These are phyloP conservation scores for Pachyrhizus erosus DNA, from an alignment of 306 rosid species.

Conservation along the genomic window DNA sequence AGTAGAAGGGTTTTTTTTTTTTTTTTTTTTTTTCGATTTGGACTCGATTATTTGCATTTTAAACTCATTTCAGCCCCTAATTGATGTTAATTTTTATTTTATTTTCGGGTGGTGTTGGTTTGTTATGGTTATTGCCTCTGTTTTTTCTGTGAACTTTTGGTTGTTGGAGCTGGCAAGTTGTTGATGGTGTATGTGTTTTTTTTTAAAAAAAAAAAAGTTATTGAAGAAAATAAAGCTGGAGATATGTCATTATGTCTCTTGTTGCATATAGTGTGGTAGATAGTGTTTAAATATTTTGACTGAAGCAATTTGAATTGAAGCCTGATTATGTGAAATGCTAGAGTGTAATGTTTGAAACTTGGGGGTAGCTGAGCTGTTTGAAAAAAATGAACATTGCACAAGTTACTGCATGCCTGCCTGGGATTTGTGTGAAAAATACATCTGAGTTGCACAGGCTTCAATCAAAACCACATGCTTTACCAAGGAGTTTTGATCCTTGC, in stretches of 20 bases:
- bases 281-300: background rate
- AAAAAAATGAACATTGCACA: constrained; percentile 55
- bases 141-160: background rate
- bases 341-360: constrained; percentile 43
- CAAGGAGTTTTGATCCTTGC: constrained; percentile 12
- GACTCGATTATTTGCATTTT: background rate
- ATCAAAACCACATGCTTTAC: constrained; percentile 33
- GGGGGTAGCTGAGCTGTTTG: constrained; percentile 40
- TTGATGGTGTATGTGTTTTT: background rate
- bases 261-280: background rate
- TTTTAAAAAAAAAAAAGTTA: background rate
- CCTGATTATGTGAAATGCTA: constrained; percentile 34
- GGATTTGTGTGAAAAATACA: constrained; percentile 43
- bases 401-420: constrained; percentile 51
- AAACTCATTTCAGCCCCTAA: constrained; percentile 17
- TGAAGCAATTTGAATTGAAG: constrained; percentile 28
- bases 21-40: background rate
- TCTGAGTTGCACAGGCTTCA: constrained; percentile 34
- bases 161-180: background rate
- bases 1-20: background rate
- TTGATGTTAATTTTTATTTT: background rate
- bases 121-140: background rate
- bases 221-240: background rate
- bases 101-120: background rate
- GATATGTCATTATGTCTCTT: background rate